A percentile compares a stretch with the other conserved stretches of the same genome.
These are phyloP conservation scores for Psidium guajava DNA, from an alignment of 345 rosid species.

Conservation along the genomic window DNA sequence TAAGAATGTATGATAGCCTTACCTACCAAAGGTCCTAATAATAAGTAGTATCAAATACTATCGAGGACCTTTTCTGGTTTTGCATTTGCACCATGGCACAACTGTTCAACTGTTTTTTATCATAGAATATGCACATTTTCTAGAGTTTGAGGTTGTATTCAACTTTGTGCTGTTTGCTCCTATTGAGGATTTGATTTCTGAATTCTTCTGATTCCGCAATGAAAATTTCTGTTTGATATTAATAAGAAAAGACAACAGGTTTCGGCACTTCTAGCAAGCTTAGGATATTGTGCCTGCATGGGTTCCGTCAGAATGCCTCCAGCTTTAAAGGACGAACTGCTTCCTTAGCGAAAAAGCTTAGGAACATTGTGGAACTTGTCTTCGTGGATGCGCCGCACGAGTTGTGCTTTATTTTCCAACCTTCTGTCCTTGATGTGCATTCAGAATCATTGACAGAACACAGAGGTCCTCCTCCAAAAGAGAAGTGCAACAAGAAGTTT, in stretches of 20 bases:
- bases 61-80: not conserved
- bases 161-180: not conserved
- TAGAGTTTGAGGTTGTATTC: not conserved
- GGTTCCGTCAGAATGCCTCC: constrained; percentile 90
- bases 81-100: not conserved
- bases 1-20: constrained; percentile 27
- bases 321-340: constrained; percentile 91
- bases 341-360: constrained; percentile 89
- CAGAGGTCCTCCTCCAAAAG: constrained; percentile 32
- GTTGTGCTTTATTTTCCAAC: constrained; percentile 66
- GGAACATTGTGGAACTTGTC: constrained; percentile 62
- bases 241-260: constrained; percentile 13
- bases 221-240: not conserved
- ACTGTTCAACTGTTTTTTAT: not conserved
- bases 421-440: constrained; percentile 1
- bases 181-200: not conserved
- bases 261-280: constrained; percentile 36
- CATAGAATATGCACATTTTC: not conserved
- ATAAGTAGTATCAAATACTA: not conserved
- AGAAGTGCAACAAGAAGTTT: constrained; percentile 58
- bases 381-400: constrained; percentile 79
- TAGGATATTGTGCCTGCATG: constrained; percentile 86
- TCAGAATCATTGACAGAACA: constrained; percentile 12
- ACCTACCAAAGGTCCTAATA: not conserved
- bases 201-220: not conserved